Evolutionary conservation across 106 monocot species (phyloP), one percentile per base, ranked within the genome.

Genomic region (Allium fistulosum): DNA sequence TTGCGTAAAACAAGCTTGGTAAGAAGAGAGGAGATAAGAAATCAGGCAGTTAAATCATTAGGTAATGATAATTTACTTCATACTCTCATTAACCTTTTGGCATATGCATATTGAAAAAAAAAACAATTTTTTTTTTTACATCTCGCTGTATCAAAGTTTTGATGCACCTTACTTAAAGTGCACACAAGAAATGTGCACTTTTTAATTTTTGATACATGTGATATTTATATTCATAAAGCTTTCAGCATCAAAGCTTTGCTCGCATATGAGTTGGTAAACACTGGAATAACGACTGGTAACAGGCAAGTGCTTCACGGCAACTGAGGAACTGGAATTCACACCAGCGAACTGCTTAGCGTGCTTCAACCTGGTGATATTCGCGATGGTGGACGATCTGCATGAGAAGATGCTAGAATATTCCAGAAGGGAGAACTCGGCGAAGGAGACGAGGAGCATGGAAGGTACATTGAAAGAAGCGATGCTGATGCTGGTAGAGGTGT

Each of bases 351-450:
- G 84, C 75, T 69, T 92, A 7, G 63, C 77, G 12, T 79, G 86
- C 88, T 89, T 97, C 82, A 92, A 79, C 74, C 76, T 78, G 46
- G 81, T 88, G 67, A 76, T 88, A 9, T 84, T 84, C 61, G 78
- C 84, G 15, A 84, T 86, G 96, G 88, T 89, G 66, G 96, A 97
- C 59, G 88, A 97, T 57, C 75, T 97, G 53, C 88, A 88, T 37
- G 85, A 88, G 76, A 97, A 97, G 84, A 92, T 81, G 81, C 15
- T 87, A 67, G 97, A 92, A 82, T 99, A 99, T 73, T 80, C 92
- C 13, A 48, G 84, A 66, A 55, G 92, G 57, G 88, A 88, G 69
- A 82, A 82, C 62, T 77, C 80, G 48, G 81, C 82, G 73, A 67
- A 78, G 78, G 96, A 92, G 88, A 86, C 74, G 76, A 59, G 75